Conservation (phyloP, 139 green algal species). For the Chlamydomonas applanata region DNA sequence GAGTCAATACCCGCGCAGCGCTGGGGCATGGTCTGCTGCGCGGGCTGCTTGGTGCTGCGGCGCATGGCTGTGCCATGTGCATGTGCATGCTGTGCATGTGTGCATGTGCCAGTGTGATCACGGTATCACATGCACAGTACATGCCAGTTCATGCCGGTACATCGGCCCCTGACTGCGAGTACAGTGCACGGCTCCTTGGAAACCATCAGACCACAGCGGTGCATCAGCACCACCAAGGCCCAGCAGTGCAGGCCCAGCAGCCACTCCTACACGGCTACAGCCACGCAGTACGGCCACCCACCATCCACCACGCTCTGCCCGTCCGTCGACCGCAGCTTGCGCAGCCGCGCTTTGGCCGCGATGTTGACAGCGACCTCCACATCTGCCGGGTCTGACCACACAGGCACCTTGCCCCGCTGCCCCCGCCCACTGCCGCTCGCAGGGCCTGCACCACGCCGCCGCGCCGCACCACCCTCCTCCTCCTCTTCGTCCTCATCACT, state of each 20-base stretch:
- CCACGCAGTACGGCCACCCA: slow-evolving; percentile 3
- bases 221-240: neutral
- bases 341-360: slow-evolving; percentile 32
- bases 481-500: neutral
- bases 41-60: no score
- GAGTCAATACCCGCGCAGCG: no score
- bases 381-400: slow-evolving; percentile 73
- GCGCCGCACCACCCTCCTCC: neutral
- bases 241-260: neutral
- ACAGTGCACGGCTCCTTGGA: no score
- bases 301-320: slow-evolving; percentile 52
- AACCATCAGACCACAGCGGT: neutral
- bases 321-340: slow-evolving; percentile 70
- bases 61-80: no score
- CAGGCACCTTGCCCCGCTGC: slow-evolving; percentile 21
- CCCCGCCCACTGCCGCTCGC: neutral
- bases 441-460: neutral
- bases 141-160: no score
- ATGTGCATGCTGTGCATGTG: no score
- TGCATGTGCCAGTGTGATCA: no score
- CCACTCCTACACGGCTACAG: neutral
- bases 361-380: slow-evolving; percentile 51
- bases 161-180: no score
- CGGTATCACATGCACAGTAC: no score
- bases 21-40: no score